Evolutionary conservation across 306 rosid species (phyloP), one percentile per base, ranked within the genome.

Genomic region (Corylus avellana): DNA sequence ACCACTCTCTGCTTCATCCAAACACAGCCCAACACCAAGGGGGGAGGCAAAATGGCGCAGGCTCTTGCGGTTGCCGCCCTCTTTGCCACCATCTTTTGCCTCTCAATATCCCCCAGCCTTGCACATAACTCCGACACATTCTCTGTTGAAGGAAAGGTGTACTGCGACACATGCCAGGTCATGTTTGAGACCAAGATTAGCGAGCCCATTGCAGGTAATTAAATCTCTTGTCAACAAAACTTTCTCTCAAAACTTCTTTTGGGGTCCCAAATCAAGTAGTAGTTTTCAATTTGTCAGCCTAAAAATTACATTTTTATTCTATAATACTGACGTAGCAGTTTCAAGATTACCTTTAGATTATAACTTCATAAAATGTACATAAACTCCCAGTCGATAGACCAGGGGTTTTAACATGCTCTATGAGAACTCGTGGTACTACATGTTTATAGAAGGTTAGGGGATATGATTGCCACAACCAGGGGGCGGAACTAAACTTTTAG

Each of bases 81-180:
- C 11, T 10, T 79, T 22, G 58, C 57, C 74, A 42, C 78, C 55
- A 32, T 73, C 18, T n/a, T n/a, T 55, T 73, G 83, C 77, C 51
- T 79, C 67, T 73, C 54, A 12, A 3, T 32, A 1, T 50, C 67
- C 29, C 35, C 51, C 67, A 64, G n/a, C 6, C 17, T 25, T 44
- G 76, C 77, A 66, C 48, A 46, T 32, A 39, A 32, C 35, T 32
- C 18, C 13, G 54, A n/a, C 25, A 12, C 29, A 22, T 25, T 79
- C 57, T 46, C 27, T 12, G 79, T 80, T 6, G 79, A 80, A 51
- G 83, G 83, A 12, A 80, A 46, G 29, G 71, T 80, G 35, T 80
- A 80, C 44, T 80, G 83, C n/a, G 83, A 80, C 46, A 77, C 83
- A 76, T 80, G 83, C 57, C 75, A 79, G 0, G 79, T 80, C 67